Conservation (phyloP, 1,284 basidiomycete species). For the Caloboletus firmus region DNA sequence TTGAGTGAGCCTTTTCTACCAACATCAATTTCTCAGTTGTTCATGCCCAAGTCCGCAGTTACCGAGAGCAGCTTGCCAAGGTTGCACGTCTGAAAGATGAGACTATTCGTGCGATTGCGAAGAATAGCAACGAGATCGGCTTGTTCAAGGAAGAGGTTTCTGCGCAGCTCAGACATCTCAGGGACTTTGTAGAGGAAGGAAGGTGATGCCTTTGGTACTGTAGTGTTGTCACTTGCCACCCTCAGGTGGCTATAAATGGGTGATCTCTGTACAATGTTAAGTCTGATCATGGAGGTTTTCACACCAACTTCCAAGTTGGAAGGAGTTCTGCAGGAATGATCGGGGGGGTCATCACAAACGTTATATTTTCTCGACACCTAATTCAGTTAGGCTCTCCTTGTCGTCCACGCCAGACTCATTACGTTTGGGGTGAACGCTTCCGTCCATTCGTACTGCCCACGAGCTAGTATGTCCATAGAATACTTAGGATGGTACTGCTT, state of each 20-base stretch:
- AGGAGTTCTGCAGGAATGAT: neutral
- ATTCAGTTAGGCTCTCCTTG: neutral
- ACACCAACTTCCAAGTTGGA: neutral
- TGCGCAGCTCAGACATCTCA: conserved; percentile 61
- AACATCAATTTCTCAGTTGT: neutral
- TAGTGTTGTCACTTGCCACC: neutral
- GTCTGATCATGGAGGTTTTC: conserved; percentile 7
- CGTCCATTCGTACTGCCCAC: too few relatives aligned
- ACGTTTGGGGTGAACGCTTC: neutral
- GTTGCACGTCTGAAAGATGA: conserved; percentile 70
- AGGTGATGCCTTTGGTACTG: conserved; percentile 22
- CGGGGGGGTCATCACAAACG: neutral
- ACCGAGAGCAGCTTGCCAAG: conserved; percentile 74
- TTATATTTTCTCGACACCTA: too few relatives aligned
- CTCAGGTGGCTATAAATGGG: neutral
- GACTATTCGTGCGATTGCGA: conserved; percentile 74
- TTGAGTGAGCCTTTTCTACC: conserved; percentile 42
- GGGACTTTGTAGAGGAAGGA: conserved; percentile 62
- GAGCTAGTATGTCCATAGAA: neutral
- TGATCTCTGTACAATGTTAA: neutral
- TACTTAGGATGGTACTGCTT: neutral
- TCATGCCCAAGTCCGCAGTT: conserved; percentile 42
- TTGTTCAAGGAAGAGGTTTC: conserved; percentile 76
- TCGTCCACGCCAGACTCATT: neutral
- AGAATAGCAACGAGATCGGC: conserved; percentile 76